Evolutionary conservation across 169 alveolate species (phyloP).

Genomic region (Plasmodium vivax): DNA sequence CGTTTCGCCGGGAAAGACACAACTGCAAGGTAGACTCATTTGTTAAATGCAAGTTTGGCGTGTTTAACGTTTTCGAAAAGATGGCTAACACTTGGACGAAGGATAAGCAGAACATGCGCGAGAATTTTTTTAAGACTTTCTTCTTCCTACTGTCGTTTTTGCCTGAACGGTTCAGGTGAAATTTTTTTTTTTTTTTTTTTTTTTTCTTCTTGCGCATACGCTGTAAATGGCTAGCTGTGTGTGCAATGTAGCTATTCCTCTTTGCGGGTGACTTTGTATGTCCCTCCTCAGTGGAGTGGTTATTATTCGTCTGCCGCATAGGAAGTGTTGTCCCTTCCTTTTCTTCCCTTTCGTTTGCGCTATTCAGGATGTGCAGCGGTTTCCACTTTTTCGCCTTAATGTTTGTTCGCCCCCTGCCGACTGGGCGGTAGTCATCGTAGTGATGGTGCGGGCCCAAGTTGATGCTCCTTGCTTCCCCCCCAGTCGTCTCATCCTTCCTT

Average conservation of each 20-base stretch:
- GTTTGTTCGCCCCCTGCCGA: neutral
- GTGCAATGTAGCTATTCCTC: neutral
- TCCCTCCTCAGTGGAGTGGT: neutral
- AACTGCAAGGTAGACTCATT: neutral
- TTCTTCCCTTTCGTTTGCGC: conserved; percentile 19
- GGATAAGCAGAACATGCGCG: conserved; percentile 33
- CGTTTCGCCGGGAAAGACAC: neutral
- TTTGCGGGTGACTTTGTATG: neutral
- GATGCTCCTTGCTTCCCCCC: neutral
- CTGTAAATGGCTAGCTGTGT: neutral
- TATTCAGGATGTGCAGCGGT: neutral
- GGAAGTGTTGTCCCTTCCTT: neutral
- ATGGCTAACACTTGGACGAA: conserved; percentile 48
- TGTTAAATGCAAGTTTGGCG: conserved; percentile 37
- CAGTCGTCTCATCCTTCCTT: neutral
- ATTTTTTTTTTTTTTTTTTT: neutral
- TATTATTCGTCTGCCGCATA: neutral
- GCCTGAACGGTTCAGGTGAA: conserved; percentile 12
- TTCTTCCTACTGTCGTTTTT: neutral
- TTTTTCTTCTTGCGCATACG: neutral
- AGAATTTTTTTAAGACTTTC: conserved; percentile 1
- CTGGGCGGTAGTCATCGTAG: neutral
- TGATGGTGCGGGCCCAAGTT: conserved; percentile 1
- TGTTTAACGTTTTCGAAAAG: conserved; percentile 35
- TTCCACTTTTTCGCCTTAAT: neutral